These are phyloP conservation scores for Capillidium rhysosporum DNA, from an alignment of 371 early-diverging fungal genomes.

Conservation along the genomic window DNA sequence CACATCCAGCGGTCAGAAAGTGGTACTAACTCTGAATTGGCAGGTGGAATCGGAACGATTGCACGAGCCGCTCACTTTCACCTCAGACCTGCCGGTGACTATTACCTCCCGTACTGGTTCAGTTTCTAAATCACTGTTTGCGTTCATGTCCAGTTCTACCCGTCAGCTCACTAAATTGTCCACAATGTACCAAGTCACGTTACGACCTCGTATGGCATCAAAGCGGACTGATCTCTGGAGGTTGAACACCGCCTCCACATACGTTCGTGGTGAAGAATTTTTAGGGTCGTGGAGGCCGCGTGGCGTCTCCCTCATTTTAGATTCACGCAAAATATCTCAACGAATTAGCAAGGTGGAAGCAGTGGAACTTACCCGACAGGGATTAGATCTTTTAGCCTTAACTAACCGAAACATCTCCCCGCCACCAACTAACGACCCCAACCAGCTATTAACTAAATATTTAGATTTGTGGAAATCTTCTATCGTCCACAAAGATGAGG, in stretches of 20 bases:
- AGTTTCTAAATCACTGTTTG: constrained; percentile 2
- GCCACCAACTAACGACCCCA: not conserved
- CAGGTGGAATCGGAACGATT: constrained; percentile 34
- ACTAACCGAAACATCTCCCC: not conserved
- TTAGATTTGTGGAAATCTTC: not conserved
- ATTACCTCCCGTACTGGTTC: constrained; percentile 4
- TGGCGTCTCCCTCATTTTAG: constrained; percentile 42
- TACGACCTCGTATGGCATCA: constrained; percentile 33
- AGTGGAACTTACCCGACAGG: constrained; percentile 22
- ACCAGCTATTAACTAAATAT: not conserved
- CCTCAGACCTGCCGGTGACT: constrained; percentile 34
- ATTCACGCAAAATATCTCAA: constrained; percentile 23
- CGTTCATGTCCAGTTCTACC: constrained; percentile 8
- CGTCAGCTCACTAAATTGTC: constrained; percentile 21
- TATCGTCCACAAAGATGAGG: not conserved
- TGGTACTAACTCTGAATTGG: constrained; percentile 31
- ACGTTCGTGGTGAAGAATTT: constrained; percentile 72
- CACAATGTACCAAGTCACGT: constrained; percentile 27
- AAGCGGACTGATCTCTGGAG: constrained; percentile 50
- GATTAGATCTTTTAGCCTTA: not conserved
- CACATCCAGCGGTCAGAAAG: constrained; percentile 33
- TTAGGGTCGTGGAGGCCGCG: constrained; percentile 53
- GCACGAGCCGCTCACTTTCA: constrained; percentile 27
- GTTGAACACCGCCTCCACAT: constrained; percentile 46
- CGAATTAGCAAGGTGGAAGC: constrained; percentile 19